Evolutionary conservation across 225 moss, liverwort and hornwort species (phyloP), one percentile per base, ranked within the genome.

Genomic region (Sphagnum contortum): DNA sequence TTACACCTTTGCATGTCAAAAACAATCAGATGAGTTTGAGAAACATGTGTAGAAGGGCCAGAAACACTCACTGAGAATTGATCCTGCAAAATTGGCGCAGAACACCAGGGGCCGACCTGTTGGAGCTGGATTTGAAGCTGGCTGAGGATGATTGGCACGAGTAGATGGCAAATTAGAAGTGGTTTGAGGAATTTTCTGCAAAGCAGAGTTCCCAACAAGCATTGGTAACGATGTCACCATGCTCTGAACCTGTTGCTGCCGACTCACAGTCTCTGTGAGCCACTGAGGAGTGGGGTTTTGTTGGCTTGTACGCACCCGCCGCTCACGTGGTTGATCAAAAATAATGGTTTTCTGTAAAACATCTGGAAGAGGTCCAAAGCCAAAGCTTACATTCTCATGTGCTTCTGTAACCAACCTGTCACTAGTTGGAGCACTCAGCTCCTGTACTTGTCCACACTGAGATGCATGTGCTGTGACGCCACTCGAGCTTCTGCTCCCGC

Each of bases 31-130:
- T 29, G 29, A 29, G 29, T 29, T 29, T 29, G 29, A 29, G 29
- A 29, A 29, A 29, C 1, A 29, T 29, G 29, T 29, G 29, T 29
- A 29, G 29, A 29, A 29, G 29, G 29, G 29, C 29, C 29, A 29
- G 29, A 29, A 29, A 29, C 48, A 72, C 73, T 75, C 64, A 83
- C 82, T 71, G 63, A 76, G 53, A 68, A 74, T 73, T 68, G 71
- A 55, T 66, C 87, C 87, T 48, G 76, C 75, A 70, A 80, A 82
- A 76, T 82, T 90, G 47, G 82, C 64, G 70, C 94, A 95, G 59
- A 80, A 83, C 46, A 91, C 86, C 63, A 84, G 80, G 57, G 82
- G 73, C 48, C 78, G 80, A 78, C 78, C 84, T 54, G 73, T 76
- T 44, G 84, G 74, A 75, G 75, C 55, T 4, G 80, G 70, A 29